Percentiles rank a stretch among this genome's conserved stretches.
Evolutionary conservation across 2,329 filamentous ascomycete genomes (phyloP).

Genomic region (Leptographium galeiforme): DNA sequence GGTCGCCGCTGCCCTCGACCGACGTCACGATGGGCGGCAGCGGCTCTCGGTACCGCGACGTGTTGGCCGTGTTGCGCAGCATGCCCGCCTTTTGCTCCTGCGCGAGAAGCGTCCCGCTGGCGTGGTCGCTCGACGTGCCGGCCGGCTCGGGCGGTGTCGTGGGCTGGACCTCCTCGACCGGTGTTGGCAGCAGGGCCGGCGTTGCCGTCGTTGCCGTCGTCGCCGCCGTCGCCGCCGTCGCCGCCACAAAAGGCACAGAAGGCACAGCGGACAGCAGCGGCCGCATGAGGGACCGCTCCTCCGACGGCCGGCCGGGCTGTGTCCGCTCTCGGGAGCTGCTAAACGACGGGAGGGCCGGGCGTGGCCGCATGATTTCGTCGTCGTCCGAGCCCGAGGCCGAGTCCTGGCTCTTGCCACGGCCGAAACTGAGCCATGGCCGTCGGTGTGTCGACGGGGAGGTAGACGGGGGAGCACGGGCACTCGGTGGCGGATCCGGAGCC

Average conservation of each 20-base stretch:
- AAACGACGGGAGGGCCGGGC: constrained; percentile 60
- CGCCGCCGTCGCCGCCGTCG: too few species aligned
- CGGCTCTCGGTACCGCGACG: constrained; percentile 46
- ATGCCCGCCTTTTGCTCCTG: constrained; percentile 33
- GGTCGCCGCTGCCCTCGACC: constrained; percentile 51
- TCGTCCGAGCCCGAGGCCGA: constrained; percentile 30
- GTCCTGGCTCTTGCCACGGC: constrained; percentile 37
- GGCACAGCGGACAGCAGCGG: constrained; percentile 17
- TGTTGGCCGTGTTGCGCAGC: constrained; percentile 37
- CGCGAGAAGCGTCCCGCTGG: constrained; percentile 39
- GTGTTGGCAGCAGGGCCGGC: too few species aligned
- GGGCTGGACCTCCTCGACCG: constrained; percentile 15
- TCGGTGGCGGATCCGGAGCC: constrained; percentile 1
- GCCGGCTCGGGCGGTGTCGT: constrained; percentile 15
- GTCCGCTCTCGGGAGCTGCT: constrained; percentile 53
- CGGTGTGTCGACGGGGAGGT: constrained; percentile 14
- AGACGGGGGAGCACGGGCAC: neutral
- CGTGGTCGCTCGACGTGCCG: constrained; percentile 47
- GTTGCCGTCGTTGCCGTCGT: too few species aligned
- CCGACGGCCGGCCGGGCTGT: constrained; percentile 24
- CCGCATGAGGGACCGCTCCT: constrained; percentile 45
- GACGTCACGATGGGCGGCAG: constrained; percentile 58
- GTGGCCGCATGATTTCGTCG: constrained; percentile 59
- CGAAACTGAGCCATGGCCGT: constrained; percentile 39
- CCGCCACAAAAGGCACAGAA: constrained; percentile 21